Base-by-base conservation (phyloP, 177 flowering plant genomes). In the Tripterygium wilfordii region DNA sequence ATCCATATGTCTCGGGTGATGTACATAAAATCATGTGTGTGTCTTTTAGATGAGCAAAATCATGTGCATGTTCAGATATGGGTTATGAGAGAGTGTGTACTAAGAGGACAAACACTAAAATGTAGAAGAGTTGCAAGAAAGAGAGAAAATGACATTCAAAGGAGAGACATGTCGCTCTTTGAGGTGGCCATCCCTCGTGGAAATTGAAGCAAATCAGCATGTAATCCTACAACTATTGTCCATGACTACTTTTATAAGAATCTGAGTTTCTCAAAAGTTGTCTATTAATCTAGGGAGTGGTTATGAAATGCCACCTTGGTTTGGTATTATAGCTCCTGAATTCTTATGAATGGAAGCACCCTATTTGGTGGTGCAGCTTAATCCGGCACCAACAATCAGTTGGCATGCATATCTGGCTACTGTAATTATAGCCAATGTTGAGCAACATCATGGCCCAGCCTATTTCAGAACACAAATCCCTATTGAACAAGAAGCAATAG, bases 61-160 rank as follows among this genome's bases (percentile, higher is more conserved):
- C n/a, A n/a, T n/a, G n/a, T n/a, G n/a, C n/a, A n/a, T n/a, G n/a
- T n/a, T n/a, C n/a, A n/a, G n/a, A n/a, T n/a, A n/a, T n/a, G n/a
- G n/a, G n/a, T n/a, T n/a, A n/a, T n/a, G 35, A 7, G 43, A 5
- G 36, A 19, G 15, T 22, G 33, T 10, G 19, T n/a, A 16, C 10
- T 39, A 46, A 48, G 56, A 44, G 18, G 15, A 63, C 66, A 63
- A 71, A 57, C 60, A 53, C 67, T 54, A 67, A 49, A 57, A 56
- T 42, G 42, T 36, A 56, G 42, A 18, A 38, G 44, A 40, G 36
- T 44, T 28, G 21, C 15, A 10, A 42, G 54, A 20, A 38, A 21
- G 48, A 27, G 29, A 49, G 8, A 33, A 27, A 55, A 27, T 25
- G 40, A 20, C 54, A 12, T 48, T 44, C 47, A 3, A 52, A 43